phyloP scores from a whole-genome alignment of 164 flowering plant genomes.

The Warburgia ugandensis region DNA sequence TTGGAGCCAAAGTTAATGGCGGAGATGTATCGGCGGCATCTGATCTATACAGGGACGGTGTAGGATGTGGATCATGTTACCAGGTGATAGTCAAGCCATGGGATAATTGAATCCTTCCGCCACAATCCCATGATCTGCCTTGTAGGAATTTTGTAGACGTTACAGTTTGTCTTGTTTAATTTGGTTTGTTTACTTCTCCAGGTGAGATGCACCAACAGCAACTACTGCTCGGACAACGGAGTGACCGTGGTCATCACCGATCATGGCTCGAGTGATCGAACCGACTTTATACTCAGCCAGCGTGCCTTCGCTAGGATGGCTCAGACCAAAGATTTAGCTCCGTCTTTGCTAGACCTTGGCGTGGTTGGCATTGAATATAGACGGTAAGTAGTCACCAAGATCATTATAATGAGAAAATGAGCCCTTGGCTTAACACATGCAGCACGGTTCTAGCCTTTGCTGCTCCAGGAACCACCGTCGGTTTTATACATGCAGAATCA shows the following conservation, averaged over 20 bases:
- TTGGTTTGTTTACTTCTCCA: conserved; percentile 9
- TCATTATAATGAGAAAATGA: too few relatives aligned
- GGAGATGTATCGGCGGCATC: conserved; percentile 89
- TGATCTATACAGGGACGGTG: conserved; percentile 58
- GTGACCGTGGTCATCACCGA: conserved; percentile 71
- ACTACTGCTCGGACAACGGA: conserved; percentile 72
- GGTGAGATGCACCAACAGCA: conserved; percentile 68
- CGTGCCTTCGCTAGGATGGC: conserved; percentile 61
- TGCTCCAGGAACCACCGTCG: neutral
- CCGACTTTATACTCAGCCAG: conserved; percentile 69
- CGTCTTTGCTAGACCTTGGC: conserved; percentile 44
- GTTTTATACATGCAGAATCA: too few relatives aligned
- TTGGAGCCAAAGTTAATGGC: conserved; percentile 71
- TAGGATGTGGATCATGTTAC: conserved; percentile 91
- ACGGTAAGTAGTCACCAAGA: conserved; percentile 28
- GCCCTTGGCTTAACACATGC: neutral
- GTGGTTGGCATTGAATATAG: conserved; percentile 57
- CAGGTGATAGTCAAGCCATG: conserved; percentile 34
- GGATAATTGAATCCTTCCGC: neutral
- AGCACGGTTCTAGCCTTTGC: neutral
- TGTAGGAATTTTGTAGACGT: neutral
- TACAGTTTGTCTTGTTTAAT: neutral
- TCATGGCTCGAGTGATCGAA: conserved; percentile 46
- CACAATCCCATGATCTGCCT: too few relatives aligned
- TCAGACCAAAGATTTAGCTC: conserved; percentile 50